These are phyloP conservation scores for Hanseniaspora occidentalis DNA, from an alignment of 805 yeast genomes.

Conservation along the genomic window DNA sequence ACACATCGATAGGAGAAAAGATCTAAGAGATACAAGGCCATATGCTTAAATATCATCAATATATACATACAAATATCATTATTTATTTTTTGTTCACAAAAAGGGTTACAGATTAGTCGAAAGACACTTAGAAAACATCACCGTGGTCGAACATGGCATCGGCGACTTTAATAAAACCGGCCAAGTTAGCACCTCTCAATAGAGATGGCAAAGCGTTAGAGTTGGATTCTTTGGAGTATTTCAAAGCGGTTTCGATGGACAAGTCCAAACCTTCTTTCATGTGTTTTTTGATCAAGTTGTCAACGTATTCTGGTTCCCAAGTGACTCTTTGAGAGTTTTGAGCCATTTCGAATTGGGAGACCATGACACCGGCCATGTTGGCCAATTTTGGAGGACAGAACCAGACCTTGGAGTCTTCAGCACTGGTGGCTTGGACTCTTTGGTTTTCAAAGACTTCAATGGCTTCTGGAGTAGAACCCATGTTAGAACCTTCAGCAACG, in stretches of 20 bases:
- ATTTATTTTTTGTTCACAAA: no score
- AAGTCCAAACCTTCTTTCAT: constrained; percentile 88
- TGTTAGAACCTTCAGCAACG: constrained; percentile 98
- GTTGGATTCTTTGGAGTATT: constrained; percentile 59
- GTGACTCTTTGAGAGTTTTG: constrained; percentile 91
- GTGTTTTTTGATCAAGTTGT: constrained; percentile 76
- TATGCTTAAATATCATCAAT: no score
- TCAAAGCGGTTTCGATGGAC: constrained; percentile 79
- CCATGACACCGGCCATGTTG: constrained; percentile 99
- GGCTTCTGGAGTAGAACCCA: constrained; percentile 98
- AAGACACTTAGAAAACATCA: constrained; percentile 36
- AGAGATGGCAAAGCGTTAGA: constrained; percentile 75
- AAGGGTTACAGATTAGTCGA: no score
- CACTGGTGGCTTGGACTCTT: constrained; percentile 35
- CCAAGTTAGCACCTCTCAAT: constrained; percentile 98
- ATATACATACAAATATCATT: no score
- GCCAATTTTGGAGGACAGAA: constrained; percentile 99
- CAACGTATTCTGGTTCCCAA: constrained; percentile 93
- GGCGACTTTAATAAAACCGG: constrained; percentile 97
- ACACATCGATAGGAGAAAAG: no score
- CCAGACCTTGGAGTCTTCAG: constrained; percentile 58
- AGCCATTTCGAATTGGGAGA: constrained; percentile 98
- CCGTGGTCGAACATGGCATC: constrained; percentile 98
- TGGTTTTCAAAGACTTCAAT: constrained; percentile 85
- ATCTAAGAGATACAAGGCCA: no score